Evolutionary conservation across 73 alveolate species (phyloP).

Genomic region (Stentor roeselii): DNA sequence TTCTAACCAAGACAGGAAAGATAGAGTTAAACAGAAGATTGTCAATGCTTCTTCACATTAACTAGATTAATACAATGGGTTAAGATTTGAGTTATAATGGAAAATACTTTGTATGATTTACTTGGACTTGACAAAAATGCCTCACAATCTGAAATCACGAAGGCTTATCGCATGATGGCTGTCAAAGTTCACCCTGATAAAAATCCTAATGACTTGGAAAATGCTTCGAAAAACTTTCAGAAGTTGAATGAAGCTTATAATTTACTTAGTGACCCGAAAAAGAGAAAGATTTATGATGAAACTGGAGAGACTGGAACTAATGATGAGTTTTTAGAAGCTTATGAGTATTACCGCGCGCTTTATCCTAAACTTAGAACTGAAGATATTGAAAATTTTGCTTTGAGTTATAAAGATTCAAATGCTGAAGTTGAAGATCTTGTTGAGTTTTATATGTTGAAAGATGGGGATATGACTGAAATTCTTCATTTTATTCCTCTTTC

Average conservation of each 20-base stretch:
- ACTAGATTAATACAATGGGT: background rate
- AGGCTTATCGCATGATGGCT: constrained; percentile 59
- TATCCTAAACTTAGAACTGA: constrained; percentile 44
- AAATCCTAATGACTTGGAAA: constrained; percentile 52
- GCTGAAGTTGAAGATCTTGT: constrained; percentile 63
- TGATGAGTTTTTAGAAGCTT: constrained; percentile 55
- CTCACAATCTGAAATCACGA: constrained; percentile 50
- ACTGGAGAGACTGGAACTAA: constrained; percentile 59
- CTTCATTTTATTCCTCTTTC: constrained; percentile 61
- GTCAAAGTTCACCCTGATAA: constrained; percentile 81
- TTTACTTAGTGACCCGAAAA: constrained; percentile 55
- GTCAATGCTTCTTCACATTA: constrained; percentile 47
- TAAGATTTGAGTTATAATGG: background rate
- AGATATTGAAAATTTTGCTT: constrained; percentile 54
- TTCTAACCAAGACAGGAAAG: constrained; percentile 87
- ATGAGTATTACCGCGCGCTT: constrained; percentile 45
- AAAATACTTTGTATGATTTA: constrained; percentile 24
- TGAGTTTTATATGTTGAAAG: constrained; percentile 54
- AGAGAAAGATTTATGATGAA: constrained; percentile 66
- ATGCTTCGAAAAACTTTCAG: constrained; percentile 59
- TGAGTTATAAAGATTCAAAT: constrained; percentile 45
- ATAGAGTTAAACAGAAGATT: constrained; percentile 84
- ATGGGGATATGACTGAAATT: constrained; percentile 57
- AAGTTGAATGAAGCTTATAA: constrained; percentile 60
- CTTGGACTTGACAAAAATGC: constrained; percentile 45